Conservation (phyloP, 2,329 filamentous ascomycete species). For the Pseudocercospora cruenta region DNA sequence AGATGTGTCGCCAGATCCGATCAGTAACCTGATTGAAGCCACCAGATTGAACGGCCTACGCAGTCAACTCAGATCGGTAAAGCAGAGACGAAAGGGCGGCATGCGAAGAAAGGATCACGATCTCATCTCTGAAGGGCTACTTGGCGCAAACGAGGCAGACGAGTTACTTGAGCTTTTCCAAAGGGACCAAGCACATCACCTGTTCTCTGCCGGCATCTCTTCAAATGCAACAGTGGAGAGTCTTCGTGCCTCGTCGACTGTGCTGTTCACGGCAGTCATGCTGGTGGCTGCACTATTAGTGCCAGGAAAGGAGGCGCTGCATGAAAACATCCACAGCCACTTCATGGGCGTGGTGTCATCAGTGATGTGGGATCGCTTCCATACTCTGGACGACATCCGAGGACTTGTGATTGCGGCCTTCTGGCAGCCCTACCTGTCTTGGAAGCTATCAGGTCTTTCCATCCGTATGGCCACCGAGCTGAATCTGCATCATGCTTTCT, state of each 20-base stretch:
- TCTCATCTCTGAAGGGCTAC: constrained; percentile 12
- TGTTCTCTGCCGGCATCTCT: constrained; percentile 14
- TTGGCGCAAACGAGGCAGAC: constrained; percentile 11
- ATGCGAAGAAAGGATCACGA: constrained; percentile 16
- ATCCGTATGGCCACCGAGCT: constrained; percentile 47
- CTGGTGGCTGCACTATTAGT: constrained; percentile 14
- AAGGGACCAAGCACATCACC: constrained; percentile 7
- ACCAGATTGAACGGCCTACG: constrained; percentile 17
- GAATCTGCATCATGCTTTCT: constrained; percentile 42
- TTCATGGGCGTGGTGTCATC: constrained; percentile 35
- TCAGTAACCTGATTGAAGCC: constrained; percentile 21
- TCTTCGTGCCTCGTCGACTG: constrained; percentile 16
- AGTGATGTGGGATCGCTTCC: constrained; percentile 40
- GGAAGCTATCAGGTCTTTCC: constrained; percentile 45
- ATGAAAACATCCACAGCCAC: constrained; percentile 14
- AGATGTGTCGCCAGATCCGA: constrained; percentile 18
- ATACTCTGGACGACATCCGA: constrained; percentile 43
- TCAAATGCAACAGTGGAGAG: constrained; percentile 12
- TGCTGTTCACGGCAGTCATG: constrained; percentile 20
- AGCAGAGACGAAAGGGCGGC: constrained; percentile 19
- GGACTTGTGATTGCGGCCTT: constrained; percentile 46
- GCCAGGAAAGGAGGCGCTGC: constrained; percentile 12
- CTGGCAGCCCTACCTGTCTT: constrained; percentile 46
- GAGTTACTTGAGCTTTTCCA: constrained; percentile 15
- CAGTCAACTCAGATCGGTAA: constrained; percentile 18